Evolutionary conservation across 2,329 filamentous ascomycete genomes (phyloP).

Genomic region (Diaporthe ilicicola): DNA sequence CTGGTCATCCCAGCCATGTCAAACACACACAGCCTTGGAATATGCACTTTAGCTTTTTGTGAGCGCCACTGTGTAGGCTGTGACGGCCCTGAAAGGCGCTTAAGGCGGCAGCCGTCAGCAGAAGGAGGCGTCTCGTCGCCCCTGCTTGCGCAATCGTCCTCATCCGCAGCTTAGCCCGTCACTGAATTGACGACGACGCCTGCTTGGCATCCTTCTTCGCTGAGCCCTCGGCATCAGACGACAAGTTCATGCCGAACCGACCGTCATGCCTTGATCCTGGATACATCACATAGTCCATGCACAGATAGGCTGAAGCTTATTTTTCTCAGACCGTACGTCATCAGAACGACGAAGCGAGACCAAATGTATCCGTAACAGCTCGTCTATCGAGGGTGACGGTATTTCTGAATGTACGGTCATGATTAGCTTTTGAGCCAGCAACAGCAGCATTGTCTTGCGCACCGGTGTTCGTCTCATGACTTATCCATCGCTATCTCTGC

Average conservation of each 20-base stretch:
- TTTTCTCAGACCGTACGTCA: background rate
- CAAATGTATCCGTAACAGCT: background rate
- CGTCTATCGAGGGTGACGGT: background rate
- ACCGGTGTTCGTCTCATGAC: slow-evolving; percentile 10
- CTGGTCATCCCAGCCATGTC: slow-evolving; percentile 5
- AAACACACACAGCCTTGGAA: background rate
- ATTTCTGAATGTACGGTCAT: background rate
- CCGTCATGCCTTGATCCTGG: slow-evolving; percentile 3
- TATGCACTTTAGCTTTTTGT: background rate
- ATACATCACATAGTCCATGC: background rate
- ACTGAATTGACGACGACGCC: slow-evolving; percentile 2
- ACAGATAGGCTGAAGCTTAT: slow-evolving; percentile 19
- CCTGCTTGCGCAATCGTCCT: slow-evolving; percentile 33
- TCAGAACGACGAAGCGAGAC: background rate
- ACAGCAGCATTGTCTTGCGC: background rate
- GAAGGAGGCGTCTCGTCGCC: slow-evolving; percentile 23
- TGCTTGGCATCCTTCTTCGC: slow-evolving; percentile 25
- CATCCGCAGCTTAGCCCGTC: background rate
- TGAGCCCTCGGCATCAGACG: background rate
- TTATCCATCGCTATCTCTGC: background rate
- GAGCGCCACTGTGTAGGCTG: background rate
- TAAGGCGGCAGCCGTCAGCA: background rate
- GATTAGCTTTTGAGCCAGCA: background rate
- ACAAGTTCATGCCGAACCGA: slow-evolving; percentile 14
- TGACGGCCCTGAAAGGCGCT: background rate